These are phyloP conservation scores for Vanderwaltozyma polyspora DNA, from an alignment of 805 yeast genomes.

Conservation along the genomic window DNA sequence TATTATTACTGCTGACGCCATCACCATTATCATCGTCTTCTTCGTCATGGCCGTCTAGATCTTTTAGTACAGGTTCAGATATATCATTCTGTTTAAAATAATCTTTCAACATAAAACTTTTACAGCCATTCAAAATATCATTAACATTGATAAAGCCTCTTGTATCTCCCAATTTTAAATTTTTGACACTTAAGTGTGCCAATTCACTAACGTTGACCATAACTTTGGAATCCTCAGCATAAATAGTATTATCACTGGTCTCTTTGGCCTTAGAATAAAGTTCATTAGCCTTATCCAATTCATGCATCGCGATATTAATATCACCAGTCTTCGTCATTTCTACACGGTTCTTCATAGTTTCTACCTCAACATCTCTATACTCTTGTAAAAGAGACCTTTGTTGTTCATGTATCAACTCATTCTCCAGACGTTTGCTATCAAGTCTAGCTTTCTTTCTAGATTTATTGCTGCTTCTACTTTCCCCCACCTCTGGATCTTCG, in stretches of 20 bases:
- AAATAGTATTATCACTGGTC: slow-evolving; percentile 29
- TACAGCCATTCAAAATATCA: slow-evolving; percentile 34
- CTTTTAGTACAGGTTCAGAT: slow-evolving; percentile 4
- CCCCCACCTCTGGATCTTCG: no score
- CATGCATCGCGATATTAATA: slow-evolving; percentile 34
- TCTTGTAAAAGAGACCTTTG: no score
- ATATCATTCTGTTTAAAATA: slow-evolving; percentile 16
- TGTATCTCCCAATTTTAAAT: slow-evolving; percentile 46
- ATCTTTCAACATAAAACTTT: slow-evolving; percentile 29
- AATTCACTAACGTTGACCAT: slow-evolving; percentile 48
- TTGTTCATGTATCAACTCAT: no score
- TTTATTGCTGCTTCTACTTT: no score
- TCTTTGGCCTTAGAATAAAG: slow-evolving; percentile 35
- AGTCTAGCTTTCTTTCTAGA: no score
- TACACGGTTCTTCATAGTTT: slow-evolving; percentile 31
- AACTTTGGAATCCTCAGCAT: slow-evolving; percentile 57
- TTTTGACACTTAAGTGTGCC: slow-evolving; percentile 53
- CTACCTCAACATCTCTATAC: slow-evolving; percentile 24
- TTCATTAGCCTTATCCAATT: slow-evolving; percentile 35
- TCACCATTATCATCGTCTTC: slow-evolving; percentile 14
- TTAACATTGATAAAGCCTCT: slow-evolving; percentile 39
- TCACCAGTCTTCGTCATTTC: slow-evolving; percentile 52
- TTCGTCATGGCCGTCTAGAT: background rate
- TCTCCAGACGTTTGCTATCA: no score
- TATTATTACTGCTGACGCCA: slow-evolving; percentile 8